These are phyloP conservation scores for Dactylellina haptotyla DNA, from an alignment of 2,329 filamentous ascomycete genomes.

Conservation along the genomic window DNA sequence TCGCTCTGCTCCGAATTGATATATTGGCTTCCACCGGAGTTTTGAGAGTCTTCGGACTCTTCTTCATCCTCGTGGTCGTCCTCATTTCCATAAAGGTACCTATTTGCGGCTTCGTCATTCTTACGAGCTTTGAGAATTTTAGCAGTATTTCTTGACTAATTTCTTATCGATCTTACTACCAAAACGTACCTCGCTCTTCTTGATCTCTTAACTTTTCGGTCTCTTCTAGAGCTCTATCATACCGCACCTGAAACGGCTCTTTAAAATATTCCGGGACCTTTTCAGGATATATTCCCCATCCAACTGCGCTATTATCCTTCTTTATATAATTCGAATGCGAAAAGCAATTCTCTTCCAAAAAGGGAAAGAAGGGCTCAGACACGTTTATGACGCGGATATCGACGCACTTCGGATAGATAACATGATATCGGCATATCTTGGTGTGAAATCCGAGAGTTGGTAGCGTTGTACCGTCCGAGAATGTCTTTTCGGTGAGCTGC, in stretches of 20 bases:
- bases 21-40: background rate
- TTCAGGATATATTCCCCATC: constrained; percentile 5
- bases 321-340: constrained; percentile 4
- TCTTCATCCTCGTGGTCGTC: background rate
- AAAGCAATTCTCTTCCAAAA: constrained; percentile 23
- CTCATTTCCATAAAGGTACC: too few relatives aligned
- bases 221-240: background rate
- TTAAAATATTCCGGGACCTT: constrained; percentile 14
- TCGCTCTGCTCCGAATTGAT: background rate
- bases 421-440: constrained; percentile 42
- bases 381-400: constrained; percentile 13
- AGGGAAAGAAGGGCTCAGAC: constrained; percentile 26
- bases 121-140: too few relatives aligned
- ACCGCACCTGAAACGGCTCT: constrained; percentile 5
- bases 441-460: constrained; percentile 39
- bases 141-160: too few relatives aligned
- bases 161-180: too few relatives aligned
- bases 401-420: constrained; percentile 34
- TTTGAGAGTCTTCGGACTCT: background rate
- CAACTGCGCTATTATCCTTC: background rate
- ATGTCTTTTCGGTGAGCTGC: background rate
- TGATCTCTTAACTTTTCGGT: background rate
- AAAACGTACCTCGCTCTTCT: background rate
- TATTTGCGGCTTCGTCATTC: too few relatives aligned
- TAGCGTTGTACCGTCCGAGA: background rate